A percentile compares a stretch with the other conserved stretches of the same genome.
phyloP scores from a whole-genome alignment of 2,329 filamentous ascomycete genomes.

The Alternaria novae-zelandiae region DNA sequence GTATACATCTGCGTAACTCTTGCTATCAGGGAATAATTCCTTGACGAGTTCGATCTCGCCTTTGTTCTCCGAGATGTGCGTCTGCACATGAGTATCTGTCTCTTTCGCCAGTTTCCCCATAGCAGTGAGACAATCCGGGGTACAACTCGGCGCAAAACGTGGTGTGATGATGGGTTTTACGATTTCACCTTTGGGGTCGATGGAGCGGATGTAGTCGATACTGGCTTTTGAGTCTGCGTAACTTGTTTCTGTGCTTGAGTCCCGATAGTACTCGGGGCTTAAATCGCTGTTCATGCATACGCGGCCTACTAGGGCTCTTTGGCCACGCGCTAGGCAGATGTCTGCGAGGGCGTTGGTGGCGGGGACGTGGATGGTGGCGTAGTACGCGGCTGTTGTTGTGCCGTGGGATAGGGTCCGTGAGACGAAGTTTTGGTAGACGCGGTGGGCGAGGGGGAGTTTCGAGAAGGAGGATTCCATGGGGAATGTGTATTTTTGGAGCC shows the following conservation, averaged over 20 bases:
- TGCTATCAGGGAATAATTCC: constrained; percentile 68
- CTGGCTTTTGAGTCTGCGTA: constrained; percentile 58
- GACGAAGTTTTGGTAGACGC: constrained; percentile 80
- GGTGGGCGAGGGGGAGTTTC: constrained; percentile 64
- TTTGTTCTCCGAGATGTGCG: constrained; percentile 86
- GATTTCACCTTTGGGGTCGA: constrained; percentile 71
- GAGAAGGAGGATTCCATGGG: constrained; percentile 83
- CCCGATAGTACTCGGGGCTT: constrained; percentile 79
- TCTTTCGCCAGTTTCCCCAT: constrained; percentile 71
- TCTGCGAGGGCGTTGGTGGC: constrained; percentile 91
- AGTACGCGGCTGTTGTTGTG: constrained; percentile 95
- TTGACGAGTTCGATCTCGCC: constrained; percentile 75
- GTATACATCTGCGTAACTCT: constrained; percentile 79
- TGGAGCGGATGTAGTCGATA: constrained; percentile 64
- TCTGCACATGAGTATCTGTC: constrained; percentile 75
- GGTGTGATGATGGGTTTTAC: constrained; percentile 82
- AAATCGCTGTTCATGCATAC: constrained; percentile 88
- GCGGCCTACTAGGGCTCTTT: constrained; percentile 88
- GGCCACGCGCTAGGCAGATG: constrained; percentile 78
- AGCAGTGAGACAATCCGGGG: constrained; percentile 60
- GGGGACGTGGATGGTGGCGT: constrained; percentile 83
- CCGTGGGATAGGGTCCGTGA: constrained; percentile 83
- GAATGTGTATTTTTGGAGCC: constrained; percentile 94
- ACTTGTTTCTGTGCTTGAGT: constrained; percentile 67
- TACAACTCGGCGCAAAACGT: constrained; percentile 65